Base-by-base conservation (phyloP, 2,329 filamentous ascomycete species). In the Fusarium penzigii region DNA sequence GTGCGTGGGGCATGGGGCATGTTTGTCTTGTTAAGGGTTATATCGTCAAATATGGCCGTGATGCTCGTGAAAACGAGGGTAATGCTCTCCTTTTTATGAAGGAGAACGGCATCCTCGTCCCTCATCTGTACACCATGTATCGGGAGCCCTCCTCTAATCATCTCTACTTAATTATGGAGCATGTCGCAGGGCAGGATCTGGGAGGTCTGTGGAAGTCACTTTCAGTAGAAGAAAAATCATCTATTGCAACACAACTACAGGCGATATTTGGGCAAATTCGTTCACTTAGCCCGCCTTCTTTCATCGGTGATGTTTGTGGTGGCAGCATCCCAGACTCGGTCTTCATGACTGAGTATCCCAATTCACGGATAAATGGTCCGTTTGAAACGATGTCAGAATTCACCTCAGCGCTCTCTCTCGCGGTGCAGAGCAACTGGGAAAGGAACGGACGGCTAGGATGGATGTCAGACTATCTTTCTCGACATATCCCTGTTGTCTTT, bases 91-190 rank as follows among this genome's bases (percentile, higher is more conserved):
- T 56, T 12, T 42, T 53, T 11, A 17, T 53, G 8, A 40, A 25
- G 20, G 7, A 25, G 20, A 25, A 25, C 20, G 5, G 7, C 7
- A 5, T 25, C 20, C 20, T 7, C 7, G 4, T 7, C 7, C 20
- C 20, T 25, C 20, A 7, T 25, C 7, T 56, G 5, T 51, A 53
- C 46, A 49, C 53, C 12, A 52, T 56, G 53, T 51, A 53, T 25
- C 53, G 53, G 11, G 44, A 52, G 10, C 13, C 38, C 16, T 16
- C 17, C 36, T 42, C 32, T 14, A 44, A 20, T 13, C 29, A 13
- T 42, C 34, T 56, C 16, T 53, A 49, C 38, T 29, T 56, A 14
- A 44, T 56, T 39, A 56, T 56, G 49, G 49, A 53, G 46, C 48
- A 48, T 29, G 17, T 56, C 14, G 41, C 13, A 29, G 53, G 49